A percentile compares a stretch with the other conserved stretches of the same genome.
Evolutionary conservation across 352 stramenopile genomes (phyloP).

Genomic region (Phytophthora syringae): DNA sequence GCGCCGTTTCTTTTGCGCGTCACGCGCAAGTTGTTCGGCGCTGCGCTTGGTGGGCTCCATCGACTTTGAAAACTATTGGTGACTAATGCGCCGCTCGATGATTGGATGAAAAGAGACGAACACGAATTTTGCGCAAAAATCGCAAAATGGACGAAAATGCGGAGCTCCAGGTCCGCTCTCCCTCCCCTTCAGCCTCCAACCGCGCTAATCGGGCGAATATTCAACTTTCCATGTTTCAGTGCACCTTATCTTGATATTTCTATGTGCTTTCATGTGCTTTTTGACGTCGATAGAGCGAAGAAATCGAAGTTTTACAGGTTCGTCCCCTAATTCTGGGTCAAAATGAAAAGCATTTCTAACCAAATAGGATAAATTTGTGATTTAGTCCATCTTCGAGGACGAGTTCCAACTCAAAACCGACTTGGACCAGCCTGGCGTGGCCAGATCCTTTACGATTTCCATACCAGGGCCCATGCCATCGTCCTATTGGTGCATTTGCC

Average conservation of each 20-base stretch:
- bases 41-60: slow-evolving; percentile 36
- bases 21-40: slow-evolving; percentile 40
- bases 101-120: slow-evolving; percentile 47
- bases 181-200: not conserved
- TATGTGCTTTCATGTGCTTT: slow-evolving; percentile 15
- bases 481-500: slow-evolving; percentile 78
- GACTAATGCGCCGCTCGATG: not conserved
- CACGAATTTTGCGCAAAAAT: not conserved
- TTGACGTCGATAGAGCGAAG: slow-evolving; percentile 54
- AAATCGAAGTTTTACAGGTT: slow-evolving; percentile 83
- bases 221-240: not conserved
- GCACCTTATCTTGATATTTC: not conserved
- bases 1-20: slow-evolving; percentile 53
- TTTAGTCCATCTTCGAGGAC: slow-evolving; percentile 80
- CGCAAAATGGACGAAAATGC: slow-evolving; percentile 47
- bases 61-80: not conserved
- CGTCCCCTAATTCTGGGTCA: too few species aligned
- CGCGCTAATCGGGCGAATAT: not conserved
- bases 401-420: slow-evolving; percentile 62
- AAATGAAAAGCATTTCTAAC: too few species aligned
- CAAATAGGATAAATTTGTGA: not conserved
- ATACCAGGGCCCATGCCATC: slow-evolving; percentile 73
- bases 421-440: slow-evolving; percentile 46
- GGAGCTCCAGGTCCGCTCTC: slow-evolving; percentile 54
- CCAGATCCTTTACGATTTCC: slow-evolving; percentile 64